Evolutionary conservation across 495 filamentous ascomycete species (phyloP).

Genomic region (Talaromyces ruber): DNA sequence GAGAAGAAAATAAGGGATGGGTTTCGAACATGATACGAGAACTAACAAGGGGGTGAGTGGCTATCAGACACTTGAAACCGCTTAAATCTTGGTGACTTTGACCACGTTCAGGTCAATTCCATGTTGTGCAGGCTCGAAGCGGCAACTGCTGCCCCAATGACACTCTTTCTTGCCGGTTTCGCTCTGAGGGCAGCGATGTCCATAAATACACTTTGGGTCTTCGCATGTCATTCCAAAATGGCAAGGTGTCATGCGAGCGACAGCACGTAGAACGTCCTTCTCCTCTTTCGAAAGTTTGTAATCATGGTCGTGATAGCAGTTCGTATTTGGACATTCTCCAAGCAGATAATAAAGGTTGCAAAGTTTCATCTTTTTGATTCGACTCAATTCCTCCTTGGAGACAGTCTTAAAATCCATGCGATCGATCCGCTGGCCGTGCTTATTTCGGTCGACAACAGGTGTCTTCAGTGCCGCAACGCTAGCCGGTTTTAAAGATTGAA

Average conservation of each 20-base stretch:
- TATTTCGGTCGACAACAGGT: slow-evolving; percentile 57
- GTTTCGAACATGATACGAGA: background rate
- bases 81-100: slow-evolving; percentile 42
- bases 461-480: slow-evolving; percentile 41
- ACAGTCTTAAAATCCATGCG: slow-evolving; percentile 42
- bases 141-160: slow-evolving; percentile 42
- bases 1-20: background rate
- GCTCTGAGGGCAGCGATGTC: slow-evolving; percentile 53
- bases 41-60: background rate
- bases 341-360: slow-evolving; percentile 83
- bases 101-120: slow-evolving; percentile 45
- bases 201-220: slow-evolving; percentile 73
- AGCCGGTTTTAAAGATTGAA: slow-evolving; percentile 43
- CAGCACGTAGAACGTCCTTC: slow-evolving; percentile 54
- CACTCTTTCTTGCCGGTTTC: slow-evolving; percentile 41
- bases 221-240: slow-evolving; percentile 64
- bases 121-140: slow-evolving; percentile 39
- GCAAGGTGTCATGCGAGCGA: slow-evolving; percentile 76
- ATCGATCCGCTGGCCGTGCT: slow-evolving; percentile 65
- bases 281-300: slow-evolving; percentile 62
- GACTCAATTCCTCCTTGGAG: slow-evolving; percentile 49
- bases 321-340: slow-evolving; percentile 60
- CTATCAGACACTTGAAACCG: background rate
- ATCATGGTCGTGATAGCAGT: slow-evolving; percentile 69
- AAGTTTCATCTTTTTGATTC: slow-evolving; percentile 62